These are phyloP conservation scores for Plasmodium coatneyi DNA, from an alignment of 169 alveolate species.

Conservation along the genomic window DNA sequence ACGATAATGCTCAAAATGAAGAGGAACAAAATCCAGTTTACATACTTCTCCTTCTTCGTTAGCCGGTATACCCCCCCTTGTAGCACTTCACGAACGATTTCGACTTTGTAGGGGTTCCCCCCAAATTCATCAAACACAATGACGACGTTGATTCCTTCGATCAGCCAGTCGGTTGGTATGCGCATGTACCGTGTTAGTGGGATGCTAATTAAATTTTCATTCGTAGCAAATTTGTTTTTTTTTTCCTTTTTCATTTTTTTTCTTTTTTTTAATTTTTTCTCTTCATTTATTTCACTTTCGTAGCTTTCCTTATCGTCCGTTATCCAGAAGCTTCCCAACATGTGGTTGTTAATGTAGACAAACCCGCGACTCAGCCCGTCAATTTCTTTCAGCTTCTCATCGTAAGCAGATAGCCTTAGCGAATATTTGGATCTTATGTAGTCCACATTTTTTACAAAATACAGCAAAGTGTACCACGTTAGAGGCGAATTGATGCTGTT, in stretches of 20 bases:
- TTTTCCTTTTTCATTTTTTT: constrained; percentile 59
- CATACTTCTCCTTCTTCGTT: constrained; percentile 71
- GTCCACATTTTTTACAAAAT: constrained; percentile 54
- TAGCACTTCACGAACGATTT: constrained; percentile 59
- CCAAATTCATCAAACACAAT: constrained; percentile 73
- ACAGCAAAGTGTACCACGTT: constrained; percentile 70
- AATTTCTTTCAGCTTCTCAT: constrained; percentile 5
- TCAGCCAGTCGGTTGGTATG: constrained; percentile 75
- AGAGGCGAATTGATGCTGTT: constrained; percentile 29
- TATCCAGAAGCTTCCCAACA: constrained; percentile 73
- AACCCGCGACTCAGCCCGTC: constrained; percentile 71
- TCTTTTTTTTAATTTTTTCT: constrained; percentile 19
- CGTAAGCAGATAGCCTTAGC: constrained; percentile 38
- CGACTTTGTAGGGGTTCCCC: constrained; percentile 68
- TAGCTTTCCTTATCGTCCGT: constrained; percentile 70
- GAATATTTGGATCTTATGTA: constrained; percentile 64
- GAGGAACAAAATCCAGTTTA: constrained; percentile 49
- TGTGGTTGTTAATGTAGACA: constrained; percentile 71
- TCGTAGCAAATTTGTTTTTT: constrained; percentile 36
- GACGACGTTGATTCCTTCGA: constrained; percentile 56
- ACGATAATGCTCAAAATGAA: constrained; percentile 56
- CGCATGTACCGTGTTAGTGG: constrained; percentile 75
- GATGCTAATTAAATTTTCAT: constrained; percentile 64
- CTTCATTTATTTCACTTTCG: constrained; percentile 70
- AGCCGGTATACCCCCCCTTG: constrained; percentile 69